These are phyloP conservation scores for Chlamydomonas applanata DNA, from an alignment of 139 green algal species.

Conservation along the genomic window DNA sequence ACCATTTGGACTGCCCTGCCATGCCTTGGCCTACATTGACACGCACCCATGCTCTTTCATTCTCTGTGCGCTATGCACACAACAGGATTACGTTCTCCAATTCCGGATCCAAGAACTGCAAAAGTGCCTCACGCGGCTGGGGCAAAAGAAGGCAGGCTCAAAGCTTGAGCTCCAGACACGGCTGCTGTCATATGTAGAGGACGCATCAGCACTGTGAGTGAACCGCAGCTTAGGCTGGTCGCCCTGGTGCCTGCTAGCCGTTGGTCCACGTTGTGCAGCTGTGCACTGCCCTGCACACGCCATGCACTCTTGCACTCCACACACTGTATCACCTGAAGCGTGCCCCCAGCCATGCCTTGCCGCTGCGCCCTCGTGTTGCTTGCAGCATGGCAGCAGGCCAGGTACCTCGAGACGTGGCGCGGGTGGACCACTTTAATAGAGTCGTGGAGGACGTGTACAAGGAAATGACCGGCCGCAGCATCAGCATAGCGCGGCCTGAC, in stretches of 20 bases:
- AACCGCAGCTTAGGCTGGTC: neutral
- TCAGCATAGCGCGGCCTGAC: too few relatives aligned
- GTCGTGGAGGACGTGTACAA: constrained; percentile 34
- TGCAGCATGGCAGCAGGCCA: constrained; percentile 18
- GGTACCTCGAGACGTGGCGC: constrained; percentile 5
- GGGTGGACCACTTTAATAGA: constrained; percentile 10
- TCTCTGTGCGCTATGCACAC: too few relatives aligned
- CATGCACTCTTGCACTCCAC: too few relatives aligned
- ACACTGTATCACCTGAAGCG: too few relatives aligned
- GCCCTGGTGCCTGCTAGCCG: too few relatives aligned
- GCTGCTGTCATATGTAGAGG: constrained; percentile 28
- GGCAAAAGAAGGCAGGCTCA: constrained; percentile 51
- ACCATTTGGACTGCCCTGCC: too few relatives aligned
- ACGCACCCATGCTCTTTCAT: neutral
- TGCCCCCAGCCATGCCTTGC: too few relatives aligned
- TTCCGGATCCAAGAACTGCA: constrained; percentile 47
- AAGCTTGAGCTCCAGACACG: constrained; percentile 43
- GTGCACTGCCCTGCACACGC: too few relatives aligned
- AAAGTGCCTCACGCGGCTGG: constrained; percentile 49
- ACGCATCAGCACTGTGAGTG: constrained; percentile 23
- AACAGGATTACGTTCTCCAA: neutral
- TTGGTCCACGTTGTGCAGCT: too few relatives aligned
- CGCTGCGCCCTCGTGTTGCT: too few relatives aligned
- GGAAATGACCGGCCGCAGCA: neutral
- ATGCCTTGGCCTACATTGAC: too few relatives aligned